Evolutionary conservation across 306 rosid genomes (phyloP), one percentile per base, ranked within the genome.

Genomic region (Cicer judaicum): DNA sequence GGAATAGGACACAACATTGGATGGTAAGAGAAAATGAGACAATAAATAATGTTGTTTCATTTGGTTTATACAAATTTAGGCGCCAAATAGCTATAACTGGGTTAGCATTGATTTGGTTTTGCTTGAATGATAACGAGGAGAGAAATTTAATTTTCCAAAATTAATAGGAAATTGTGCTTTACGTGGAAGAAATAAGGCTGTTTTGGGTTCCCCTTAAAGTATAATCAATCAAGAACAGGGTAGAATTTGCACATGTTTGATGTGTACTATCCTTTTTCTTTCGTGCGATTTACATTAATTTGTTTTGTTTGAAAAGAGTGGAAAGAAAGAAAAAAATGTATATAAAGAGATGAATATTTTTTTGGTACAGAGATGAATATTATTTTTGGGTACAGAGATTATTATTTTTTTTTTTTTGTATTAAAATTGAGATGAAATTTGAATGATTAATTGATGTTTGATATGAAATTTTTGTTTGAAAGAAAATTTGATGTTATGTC

Each of bases 191-290:
- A 67, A 78, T 54, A 75, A 66, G 84, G 85, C 73, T 57, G 55
- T 50, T 12, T 89, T 90, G 78, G 96, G 91, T 84, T 93, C 84
- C 76, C 82, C 90, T 90, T 89, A 67, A 93, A 87, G 97, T 90
- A 87, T 74, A 86, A 82, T 87, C 75, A 87, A 80, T 85, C 88
- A 88, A 89, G n/a, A 49, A 36, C 13, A 47, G 79, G 50, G 65
- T 47, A 42, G 59, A 6, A 14, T 68, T 11, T 72, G 49, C 70
- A 64, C 79, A 57, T 78, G 80, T 10, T 78, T 85, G 80, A 78
- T 75, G 75, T 79, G 68, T 36, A 87, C 34, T 24, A 2, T 2
- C 84, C 70, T 12, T 49, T 79, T 40, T 69, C 64, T 36, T 4
- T 6, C 36, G 1, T 56, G 39, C 7, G n/a, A n/a, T 14, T 50